Evolutionary conservation across 2,329 filamentous ascomycete species (phyloP).

Genomic region (Orbilia javanica): DNA sequence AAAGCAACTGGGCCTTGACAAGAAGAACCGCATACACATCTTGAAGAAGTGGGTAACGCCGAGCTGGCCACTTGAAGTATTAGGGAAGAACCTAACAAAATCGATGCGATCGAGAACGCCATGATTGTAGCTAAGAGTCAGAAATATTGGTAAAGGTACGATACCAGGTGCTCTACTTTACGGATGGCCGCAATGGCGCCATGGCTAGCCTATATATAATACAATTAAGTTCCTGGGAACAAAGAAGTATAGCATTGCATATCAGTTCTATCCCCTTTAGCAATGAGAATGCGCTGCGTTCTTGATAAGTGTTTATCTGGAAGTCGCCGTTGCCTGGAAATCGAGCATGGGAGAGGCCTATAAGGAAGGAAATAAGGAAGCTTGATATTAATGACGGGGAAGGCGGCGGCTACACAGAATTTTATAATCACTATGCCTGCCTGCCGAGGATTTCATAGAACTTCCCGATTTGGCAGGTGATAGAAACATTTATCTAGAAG

Average conservation of each 20-base stretch:
- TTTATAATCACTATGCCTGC: neutral
- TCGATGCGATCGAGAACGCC: neutral
- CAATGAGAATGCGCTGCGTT: neutral
- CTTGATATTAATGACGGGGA: neutral
- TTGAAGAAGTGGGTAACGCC: neutral
- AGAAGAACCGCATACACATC: slow-evolving; percentile 18
- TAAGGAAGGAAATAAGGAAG: neutral
- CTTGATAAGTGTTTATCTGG: neutral
- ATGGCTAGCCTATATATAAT: neutral
- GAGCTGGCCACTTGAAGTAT: neutral
- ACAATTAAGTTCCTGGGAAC: neutral
- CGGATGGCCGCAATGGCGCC: too few species aligned
- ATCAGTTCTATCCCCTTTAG: neutral
- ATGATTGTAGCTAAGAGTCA: neutral
- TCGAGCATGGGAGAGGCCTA: neutral
- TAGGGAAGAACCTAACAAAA: slow-evolving; percentile 7
- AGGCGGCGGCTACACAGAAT: neutral
- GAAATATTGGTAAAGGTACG: neutral
- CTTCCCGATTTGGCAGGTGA: neutral
- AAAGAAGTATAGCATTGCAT: neutral
- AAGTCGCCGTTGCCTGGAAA: neutral
- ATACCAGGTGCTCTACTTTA: neutral
- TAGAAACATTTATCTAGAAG: too few species aligned
- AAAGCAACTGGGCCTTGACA: too few species aligned
- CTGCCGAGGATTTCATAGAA: neutral